Base-by-base conservation (phyloP, 257 asterid genomes). In the Solanum peruvianum region DNA sequence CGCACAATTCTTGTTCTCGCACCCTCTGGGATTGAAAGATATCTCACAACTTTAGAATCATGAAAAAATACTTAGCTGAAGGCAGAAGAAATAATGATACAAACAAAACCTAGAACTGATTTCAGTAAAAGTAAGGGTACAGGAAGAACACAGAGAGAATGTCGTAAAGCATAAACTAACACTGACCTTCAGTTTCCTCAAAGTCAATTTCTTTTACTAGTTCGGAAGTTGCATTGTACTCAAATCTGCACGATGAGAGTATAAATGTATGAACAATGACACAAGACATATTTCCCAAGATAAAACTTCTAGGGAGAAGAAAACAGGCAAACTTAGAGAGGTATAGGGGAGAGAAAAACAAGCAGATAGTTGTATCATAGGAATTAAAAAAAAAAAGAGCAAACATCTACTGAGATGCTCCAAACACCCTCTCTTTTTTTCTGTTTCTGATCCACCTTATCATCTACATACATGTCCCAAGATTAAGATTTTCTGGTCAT, bases 191-290 rank as follows among this genome's bases (percentile, higher is more conserved):
- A 76, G 89, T 94, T 92, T 93, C 94, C 93, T 92, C 95, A 88
- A 95, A 94, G 67, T 89, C 92, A 75, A 95, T 92, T 93, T 94
- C 97, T 92, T 95, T 97, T 67, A 93, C 93, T 76, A 92, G 60
- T 67, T 93, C 93, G 14, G 99, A 96, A 82, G 96, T 96, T 71
- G 98, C 96, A 91, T 93, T 92, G 88, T 97, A 97, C 90, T 93
- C 96, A 88, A 97, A 94, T 90, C 99, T 95, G 93, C 89, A 90
- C 67, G 69, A 84, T 35, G 35, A 52, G 85, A 78, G 86, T 31
- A 56, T 11, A 84, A 83, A 27, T 29, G 47, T 41, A 39, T 16
- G 62, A 29, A 56, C 84, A 64, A 69, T n/a, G 64, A 35, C 14
- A 31, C 11, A 39, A 21, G 67, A 25, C 60, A 41, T 29, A 47